These are phyloP conservation scores for Trichomonascaceae sp. DNA, from an alignment of 1,139 yeast genomes.

Conservation along the genomic window DNA sequence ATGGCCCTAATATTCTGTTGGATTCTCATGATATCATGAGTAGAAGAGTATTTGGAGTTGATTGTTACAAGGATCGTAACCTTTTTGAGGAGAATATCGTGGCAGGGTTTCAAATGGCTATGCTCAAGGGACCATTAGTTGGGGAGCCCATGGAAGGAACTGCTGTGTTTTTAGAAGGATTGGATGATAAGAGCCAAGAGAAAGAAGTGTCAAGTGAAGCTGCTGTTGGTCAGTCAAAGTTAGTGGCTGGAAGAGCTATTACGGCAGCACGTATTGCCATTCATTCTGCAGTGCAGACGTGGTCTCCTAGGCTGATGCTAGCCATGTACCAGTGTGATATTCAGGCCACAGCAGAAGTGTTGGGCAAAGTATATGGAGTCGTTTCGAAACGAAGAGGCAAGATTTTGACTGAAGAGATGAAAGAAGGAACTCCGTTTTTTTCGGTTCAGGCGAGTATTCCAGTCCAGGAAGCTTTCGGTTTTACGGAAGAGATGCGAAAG, in stretches of 20 bases:
- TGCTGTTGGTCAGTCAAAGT: constrained; percentile 29
- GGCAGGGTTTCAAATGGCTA: constrained; percentile 82
- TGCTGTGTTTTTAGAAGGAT: constrained; percentile 35
- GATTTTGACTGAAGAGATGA: constrained; percentile 87
- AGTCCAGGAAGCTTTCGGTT: constrained; percentile 94
- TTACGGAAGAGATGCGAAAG: constrained; percentile 90
- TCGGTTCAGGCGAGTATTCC: constrained; percentile 82
- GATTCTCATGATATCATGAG: constrained; percentile 40
- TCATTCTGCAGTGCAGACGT: constrained; percentile 60
- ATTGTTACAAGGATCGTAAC: constrained; percentile 31
- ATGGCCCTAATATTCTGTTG: constrained; percentile 70
- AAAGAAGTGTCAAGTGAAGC: constrained; percentile 31
- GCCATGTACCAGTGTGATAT: constrained; percentile 94
- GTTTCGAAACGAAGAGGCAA: constrained; percentile 84
- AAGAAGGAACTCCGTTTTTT: constrained; percentile 96
- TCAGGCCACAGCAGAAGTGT: constrained; percentile 89
- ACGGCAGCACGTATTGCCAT: constrained; percentile 69
- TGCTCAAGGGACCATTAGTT: constrained; percentile 80
- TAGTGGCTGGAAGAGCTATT: constrained; percentile 64
- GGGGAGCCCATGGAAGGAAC: constrained; percentile 86
- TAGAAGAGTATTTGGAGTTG: constrained; percentile 15
- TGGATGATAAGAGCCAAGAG: constrained; percentile 30
- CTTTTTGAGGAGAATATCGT: constrained; percentile 61
- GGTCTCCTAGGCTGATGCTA: constrained; percentile 84
- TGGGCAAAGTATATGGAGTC: constrained; percentile 93